These are phyloP conservation scores for Fusarium circinatum DNA, from an alignment of 2,329 filamentous ascomycete genomes.

Conservation along the genomic window DNA sequence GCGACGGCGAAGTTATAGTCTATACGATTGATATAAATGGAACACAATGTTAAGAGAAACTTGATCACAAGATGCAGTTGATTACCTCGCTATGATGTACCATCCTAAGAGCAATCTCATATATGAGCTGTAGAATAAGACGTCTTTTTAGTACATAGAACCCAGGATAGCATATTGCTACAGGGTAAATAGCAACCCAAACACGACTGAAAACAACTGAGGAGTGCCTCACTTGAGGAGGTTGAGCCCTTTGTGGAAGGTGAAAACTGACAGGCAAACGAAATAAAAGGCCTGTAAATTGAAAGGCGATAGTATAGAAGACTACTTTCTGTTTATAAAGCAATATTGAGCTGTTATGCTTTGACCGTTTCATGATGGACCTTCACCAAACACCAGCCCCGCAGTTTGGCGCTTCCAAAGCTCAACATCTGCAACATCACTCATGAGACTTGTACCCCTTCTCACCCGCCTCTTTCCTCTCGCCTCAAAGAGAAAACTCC, in stretches of 20 bases:
- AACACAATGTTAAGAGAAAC: not conserved
- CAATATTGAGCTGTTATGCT: not conserved
- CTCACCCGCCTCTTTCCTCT: not conserved
- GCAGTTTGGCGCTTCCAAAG: not conserved
- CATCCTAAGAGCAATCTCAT: not conserved
- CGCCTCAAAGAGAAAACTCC: fast-evolving
- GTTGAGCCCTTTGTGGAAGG: too few species aligned
- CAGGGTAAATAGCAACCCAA: not conserved
- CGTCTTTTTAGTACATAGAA: not conserved
- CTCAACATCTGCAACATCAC: slow-evolving; percentile 10
- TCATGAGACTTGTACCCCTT: not conserved
- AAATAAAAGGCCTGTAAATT: not conserved
- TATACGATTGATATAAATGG: not conserved
- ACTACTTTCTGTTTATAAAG: not conserved
- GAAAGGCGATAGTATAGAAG: fast-evolving
- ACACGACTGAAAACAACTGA: too few species aligned
- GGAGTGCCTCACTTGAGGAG: too few species aligned
- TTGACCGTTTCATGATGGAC: not conserved
- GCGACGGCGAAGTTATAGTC: not conserved
- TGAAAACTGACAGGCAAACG: too few species aligned
- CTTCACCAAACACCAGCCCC: slow-evolving; percentile 15
- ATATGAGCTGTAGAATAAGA: not conserved
- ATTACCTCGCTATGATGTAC: fast-evolving
- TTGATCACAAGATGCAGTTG: not conserved
- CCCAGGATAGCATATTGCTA: not conserved